Conservation (phyloP, 2,329 filamentous ascomycete species). For the Nemania diffusa region DNA sequence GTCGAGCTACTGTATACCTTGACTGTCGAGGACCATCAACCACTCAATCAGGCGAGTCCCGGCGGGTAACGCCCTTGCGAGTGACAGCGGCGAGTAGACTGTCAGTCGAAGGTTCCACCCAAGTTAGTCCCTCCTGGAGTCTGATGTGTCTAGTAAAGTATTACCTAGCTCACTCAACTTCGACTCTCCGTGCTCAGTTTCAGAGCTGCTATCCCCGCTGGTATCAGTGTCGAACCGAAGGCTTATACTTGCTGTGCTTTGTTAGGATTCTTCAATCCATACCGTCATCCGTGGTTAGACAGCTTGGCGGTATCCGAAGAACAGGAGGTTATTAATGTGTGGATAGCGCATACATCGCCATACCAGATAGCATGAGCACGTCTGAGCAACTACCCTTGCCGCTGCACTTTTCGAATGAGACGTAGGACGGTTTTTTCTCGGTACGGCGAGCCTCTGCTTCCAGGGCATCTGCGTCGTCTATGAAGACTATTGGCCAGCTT, state of each 20-base stretch:
- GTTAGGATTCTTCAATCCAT: slow-evolving; percentile 22
- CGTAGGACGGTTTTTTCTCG: slow-evolving; percentile 39
- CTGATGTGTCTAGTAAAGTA: slow-evolving; percentile 13
- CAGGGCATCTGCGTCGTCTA: slow-evolving; percentile 39
- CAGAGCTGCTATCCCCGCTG: slow-evolving; percentile 16
- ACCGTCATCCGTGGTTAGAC: slow-evolving; percentile 33
- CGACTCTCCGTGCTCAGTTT: slow-evolving; percentile 20
- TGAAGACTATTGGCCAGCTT: slow-evolving; percentile 46
- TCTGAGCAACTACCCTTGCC: slow-evolving; percentile 42
- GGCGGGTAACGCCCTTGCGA: slow-evolving; percentile 21
- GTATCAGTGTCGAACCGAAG: slow-evolving; percentile 18
- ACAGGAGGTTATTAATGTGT: slow-evolving; percentile 40
- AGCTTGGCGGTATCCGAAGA: slow-evolving; percentile 38
- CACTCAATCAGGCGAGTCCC: slow-evolving; percentile 16
- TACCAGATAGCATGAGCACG: slow-evolving; percentile 39
- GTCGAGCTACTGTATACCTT: slow-evolving; percentile 23
- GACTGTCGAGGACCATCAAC: slow-evolving; percentile 20
- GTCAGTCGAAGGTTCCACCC: slow-evolving; percentile 19
- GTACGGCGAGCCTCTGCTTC: slow-evolving; percentile 43
- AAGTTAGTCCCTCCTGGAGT: slow-evolving; percentile 21
- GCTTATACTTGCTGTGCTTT: slow-evolving; percentile 19
- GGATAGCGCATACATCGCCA: slow-evolving; percentile 41
- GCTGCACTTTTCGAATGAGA: slow-evolving; percentile 43
- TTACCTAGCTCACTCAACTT: slow-evolving; percentile 15
- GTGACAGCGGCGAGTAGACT: slow-evolving; percentile 21